Base-by-base conservation (phyloP, 2,329 filamentous ascomycete species). In the Pestalotiopsis sp. region DNA sequence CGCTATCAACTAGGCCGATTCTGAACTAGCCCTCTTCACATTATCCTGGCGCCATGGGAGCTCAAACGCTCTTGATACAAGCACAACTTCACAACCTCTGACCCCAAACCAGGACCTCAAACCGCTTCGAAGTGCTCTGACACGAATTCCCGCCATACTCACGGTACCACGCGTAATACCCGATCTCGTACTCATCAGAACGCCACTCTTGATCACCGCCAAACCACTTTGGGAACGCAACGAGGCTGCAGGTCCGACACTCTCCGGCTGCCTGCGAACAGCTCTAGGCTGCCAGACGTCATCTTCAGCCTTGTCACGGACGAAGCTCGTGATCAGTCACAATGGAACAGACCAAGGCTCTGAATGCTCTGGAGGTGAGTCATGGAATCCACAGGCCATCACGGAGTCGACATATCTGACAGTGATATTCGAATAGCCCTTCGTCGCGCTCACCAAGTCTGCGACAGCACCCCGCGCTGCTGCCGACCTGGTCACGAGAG, bases 361-460 rank as follows among this genome's bases (percentile, higher is more conserved):
- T 91, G 49, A 90, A 89, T 73, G 88, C 89, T 67, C 80, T 91
- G 63, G 88, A 89, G 85, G 89, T 90, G 80, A 67, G 80, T 74
- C 59, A 27, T 11, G 14, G 20, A 20, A 31, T 23, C 12, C 3
- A 13, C n/a, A 17, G 17, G 11, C 31, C 11, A 7, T 3, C 11
- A 6, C 1, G 3, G 57, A 27, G 12, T 23, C 17, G 5, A 20
- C n/a, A 31, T n/a, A 49, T 13, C 38, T 36, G 20, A 49, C 27
- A 20, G 64, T 66, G 25, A 36, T 69, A 39, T 66, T 52, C 45
- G 83, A 86, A 12, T 85, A 97, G 86, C 94, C 95, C n/a, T 98
- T 95, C 83, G 85, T 99, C 70, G 92, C 92, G 66, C 92, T 98
- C 72, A 92, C 92, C 76, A 96, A 95, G 79, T 93, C 94, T 12